Conservation (phyloP, 2,329 filamentous ascomycete genomes). For the Microcyclospora pomicola region DNA sequence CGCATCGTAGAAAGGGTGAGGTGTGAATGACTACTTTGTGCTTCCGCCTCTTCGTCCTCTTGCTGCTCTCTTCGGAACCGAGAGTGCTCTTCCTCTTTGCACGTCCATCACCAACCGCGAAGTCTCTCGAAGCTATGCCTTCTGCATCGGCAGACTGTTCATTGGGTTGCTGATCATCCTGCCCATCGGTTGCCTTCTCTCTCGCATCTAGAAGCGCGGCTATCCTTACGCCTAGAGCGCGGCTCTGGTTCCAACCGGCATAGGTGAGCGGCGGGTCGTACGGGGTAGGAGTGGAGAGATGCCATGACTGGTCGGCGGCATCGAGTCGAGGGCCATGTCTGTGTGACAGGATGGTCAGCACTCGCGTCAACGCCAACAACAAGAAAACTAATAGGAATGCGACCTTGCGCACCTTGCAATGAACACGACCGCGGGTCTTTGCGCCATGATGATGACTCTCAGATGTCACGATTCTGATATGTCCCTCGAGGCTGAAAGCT, state of each 20-base stretch:
- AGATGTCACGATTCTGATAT: no score
- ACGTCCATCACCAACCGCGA: slow-evolving; percentile 3
- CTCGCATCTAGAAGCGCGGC: slow-evolving; percentile 50
- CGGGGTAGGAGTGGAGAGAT: slow-evolving; percentile 78
- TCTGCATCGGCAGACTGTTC: slow-evolving; percentile 4
- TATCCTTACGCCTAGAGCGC: slow-evolving; percentile 69
- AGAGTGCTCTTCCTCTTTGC: background rate
- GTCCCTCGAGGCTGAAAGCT: no score
- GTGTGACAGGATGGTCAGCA: slow-evolving; percentile 3
- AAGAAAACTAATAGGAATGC: slow-evolving; percentile 6
- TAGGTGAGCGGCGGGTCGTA: slow-evolving; percentile 95
- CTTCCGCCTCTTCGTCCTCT: slow-evolving; percentile 38
- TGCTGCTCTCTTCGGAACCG: slow-evolving; percentile 2
- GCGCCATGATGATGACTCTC: slow-evolving; percentile 22
- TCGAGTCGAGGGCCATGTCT: slow-evolving; percentile 90
- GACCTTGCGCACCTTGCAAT: slow-evolving; percentile 30
- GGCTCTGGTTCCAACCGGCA: slow-evolving; percentile 80
- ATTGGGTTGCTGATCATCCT: slow-evolving; percentile 22
- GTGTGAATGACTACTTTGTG: slow-evolving; percentile 78
- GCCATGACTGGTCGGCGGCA: slow-evolving; percentile 89
- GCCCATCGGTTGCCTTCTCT: slow-evolving; percentile 26
- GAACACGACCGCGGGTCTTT: slow-evolving; percentile 35
- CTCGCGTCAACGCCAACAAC: no score
- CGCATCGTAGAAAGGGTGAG: slow-evolving; percentile 85
- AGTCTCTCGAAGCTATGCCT: slow-evolving; percentile 9